phyloP scores from a whole-genome alignment of 2,329 filamentous ascomycete species.

The Cladosporium sp. region DNA sequence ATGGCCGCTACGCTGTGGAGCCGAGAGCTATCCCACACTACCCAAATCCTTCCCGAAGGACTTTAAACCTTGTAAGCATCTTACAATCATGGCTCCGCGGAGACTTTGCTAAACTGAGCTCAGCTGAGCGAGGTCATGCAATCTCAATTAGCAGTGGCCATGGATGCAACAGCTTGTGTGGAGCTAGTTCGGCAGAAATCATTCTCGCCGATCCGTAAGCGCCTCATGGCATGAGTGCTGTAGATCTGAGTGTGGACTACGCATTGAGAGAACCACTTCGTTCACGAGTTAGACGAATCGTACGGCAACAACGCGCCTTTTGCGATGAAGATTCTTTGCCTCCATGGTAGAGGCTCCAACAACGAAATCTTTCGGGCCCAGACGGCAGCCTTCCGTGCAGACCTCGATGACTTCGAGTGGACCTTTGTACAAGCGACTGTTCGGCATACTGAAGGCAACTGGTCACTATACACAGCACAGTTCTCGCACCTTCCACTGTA shows the following conservation, averaged over 20 bases:
- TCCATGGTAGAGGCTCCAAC: constrained; percentile 22
- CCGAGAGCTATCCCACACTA: background rate
- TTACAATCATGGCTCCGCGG: background rate
- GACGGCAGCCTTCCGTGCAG: constrained; percentile 18
- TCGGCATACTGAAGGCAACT: constrained; percentile 22
- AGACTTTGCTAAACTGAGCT: background rate
- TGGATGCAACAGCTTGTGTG: background rate
- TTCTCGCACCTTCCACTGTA: constrained; percentile 22
- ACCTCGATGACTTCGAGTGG: constrained; percentile 24
- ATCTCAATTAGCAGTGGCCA: background rate
- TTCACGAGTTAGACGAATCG: background rate
- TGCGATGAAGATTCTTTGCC: constrained; percentile 21
- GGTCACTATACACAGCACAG: constrained; percentile 21
- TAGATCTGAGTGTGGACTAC: background rate
- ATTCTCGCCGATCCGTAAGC: background rate
- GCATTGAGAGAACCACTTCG: background rate
- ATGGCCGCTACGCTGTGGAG: background rate
- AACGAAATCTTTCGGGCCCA: constrained; percentile 22
- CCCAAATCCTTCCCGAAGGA: background rate
- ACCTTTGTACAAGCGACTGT: constrained; percentile 22
- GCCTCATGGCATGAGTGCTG: background rate
- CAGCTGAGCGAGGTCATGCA: background rate
- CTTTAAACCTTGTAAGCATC: background rate
- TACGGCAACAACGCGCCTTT: background rate
- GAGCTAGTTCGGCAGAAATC: background rate